Evolutionary conservation across 257 asterid species (phyloP), one percentile per base, ranked within the genome.

Genomic region (Solanum clarkiae): DNA sequence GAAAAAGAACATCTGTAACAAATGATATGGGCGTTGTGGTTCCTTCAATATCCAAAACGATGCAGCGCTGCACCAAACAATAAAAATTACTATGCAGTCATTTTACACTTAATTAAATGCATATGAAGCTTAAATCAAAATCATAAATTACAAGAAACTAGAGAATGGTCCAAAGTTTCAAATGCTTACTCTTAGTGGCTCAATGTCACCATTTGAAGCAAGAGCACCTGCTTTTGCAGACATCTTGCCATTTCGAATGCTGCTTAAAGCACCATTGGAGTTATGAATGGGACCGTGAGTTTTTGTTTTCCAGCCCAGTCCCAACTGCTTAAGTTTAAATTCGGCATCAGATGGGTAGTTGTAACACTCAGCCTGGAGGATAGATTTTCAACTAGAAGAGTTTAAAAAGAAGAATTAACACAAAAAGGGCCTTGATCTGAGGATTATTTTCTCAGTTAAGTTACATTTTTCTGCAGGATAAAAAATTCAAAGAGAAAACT

Each of bases 341-440:
- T 98, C 98, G 85, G 99, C 99, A 91, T 93, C 98, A 86, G 95
- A 97, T 81, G 94, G 97, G 87, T 95, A 97, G 91, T 94, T 97
- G 88, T 95, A 95, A 90, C 96, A 92, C 88, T 97, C 98, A 80
- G 98, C 91, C 98, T 95, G 93, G 81, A 85, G 82, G 55, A 84
- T 74, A 85, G 63, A 84, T 84, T 69, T 60, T 32, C 75, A 82
- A 59, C 79, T 62, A 86, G 87, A 88, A 79, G 85, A 54, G 40
- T 36, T 96, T 15, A 14, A 54, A 32, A 54, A 54, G 15, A 54
- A 54, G 20, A 54, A 54, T 54, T 14, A 44, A 44, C 47, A 44
- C 47, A 44, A 44, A 44, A 44, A 8, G 47, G 47, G 8, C 47
- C 47, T 44, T 44, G 47, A 44, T 44, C 47, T 44, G 8, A 44